Evolutionary conservation across 768 basidiomycete genomes (phyloP).

Genomic region (Leccinum pellstonianum): DNA sequence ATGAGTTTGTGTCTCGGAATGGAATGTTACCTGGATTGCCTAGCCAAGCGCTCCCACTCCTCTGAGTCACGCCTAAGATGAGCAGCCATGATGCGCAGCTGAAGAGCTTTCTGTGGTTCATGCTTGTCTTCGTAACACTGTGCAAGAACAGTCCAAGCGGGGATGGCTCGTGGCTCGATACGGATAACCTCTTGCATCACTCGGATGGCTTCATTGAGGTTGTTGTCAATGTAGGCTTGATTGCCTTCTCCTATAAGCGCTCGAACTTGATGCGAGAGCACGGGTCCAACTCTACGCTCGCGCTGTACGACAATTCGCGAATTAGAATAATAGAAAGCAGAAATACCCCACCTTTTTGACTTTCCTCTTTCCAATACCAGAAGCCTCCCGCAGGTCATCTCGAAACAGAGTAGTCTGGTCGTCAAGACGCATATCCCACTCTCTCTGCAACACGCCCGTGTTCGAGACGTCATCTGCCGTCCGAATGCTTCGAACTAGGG

Average conservation of each 20-base stretch:
- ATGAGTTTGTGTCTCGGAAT: slow-evolving; percentile 44
- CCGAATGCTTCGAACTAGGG: slow-evolving; percentile 66
- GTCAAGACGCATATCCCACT: slow-evolving; percentile 74
- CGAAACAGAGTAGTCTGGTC: slow-evolving; percentile 68
- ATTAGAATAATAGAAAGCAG: background rate
- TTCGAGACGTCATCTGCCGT: slow-evolving; percentile 38
- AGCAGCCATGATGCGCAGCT: slow-evolving; percentile 76
- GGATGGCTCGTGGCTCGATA: slow-evolving; percentile 81
- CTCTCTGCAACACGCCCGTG: slow-evolving; percentile 48
- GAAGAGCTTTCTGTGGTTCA: slow-evolving; percentile 19
- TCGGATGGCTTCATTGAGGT: slow-evolving; percentile 66
- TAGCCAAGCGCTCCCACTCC: slow-evolving; percentile 83
- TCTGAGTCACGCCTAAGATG: slow-evolving; percentile 82
- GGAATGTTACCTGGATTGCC: slow-evolving; percentile 63
- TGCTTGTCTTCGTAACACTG: slow-evolving; percentile 18
- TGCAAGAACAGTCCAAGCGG: slow-evolving; percentile 84
- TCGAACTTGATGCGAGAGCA: slow-evolving; percentile 20
- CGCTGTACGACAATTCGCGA: slow-evolving; percentile 3
- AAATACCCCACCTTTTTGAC: slow-evolving; percentile 42
- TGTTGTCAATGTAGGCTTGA: slow-evolving; percentile 74
- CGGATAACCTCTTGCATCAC: slow-evolving; percentile 91
- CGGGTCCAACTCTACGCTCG: slow-evolving; percentile 13
- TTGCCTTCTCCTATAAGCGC: slow-evolving; percentile 75
- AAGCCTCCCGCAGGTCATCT: slow-evolving; percentile 71
- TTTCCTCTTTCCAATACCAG: slow-evolving; percentile 60